Conservation (phyloP, 371 early-diverging fungal genomes). For the Thermomucor indicae-seudaticae region DNA sequence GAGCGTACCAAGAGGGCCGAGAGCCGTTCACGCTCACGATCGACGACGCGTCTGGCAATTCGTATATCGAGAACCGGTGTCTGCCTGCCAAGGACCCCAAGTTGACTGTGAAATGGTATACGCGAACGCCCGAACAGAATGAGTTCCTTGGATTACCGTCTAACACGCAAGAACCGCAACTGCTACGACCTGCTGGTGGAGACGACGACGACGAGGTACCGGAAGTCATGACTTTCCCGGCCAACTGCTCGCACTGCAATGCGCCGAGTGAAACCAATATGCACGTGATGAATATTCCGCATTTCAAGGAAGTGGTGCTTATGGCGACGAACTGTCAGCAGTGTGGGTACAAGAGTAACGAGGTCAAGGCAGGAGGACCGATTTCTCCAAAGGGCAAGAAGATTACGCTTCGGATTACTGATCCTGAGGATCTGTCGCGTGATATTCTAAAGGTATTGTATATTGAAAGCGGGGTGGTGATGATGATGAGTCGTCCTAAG, state of each 20-base stretch:
- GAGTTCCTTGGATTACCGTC: conserved; percentile 69
- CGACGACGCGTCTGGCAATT: conserved; percentile 93
- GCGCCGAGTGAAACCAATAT: conserved; percentile 85
- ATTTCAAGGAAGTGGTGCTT: conserved; percentile 94
- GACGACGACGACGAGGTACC: conserved; percentile 55
- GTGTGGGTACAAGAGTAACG: conserved; percentile 95
- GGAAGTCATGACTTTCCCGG: conserved; percentile 74
- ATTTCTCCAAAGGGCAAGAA: conserved; percentile 75
- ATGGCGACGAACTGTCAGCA: conserved; percentile 92
- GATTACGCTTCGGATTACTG: conserved; percentile 77
- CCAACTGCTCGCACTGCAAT: conserved; percentile 86
- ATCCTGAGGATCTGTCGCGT: conserved; percentile 84
- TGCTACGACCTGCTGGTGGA: conserved; percentile 16
- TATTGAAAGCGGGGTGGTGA: background rate
- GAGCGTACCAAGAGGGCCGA: conserved; percentile 49
- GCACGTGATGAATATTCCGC: conserved; percentile 90
- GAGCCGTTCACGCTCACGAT: conserved; percentile 70
- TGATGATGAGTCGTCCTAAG: background rate
- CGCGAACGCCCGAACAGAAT: conserved; percentile 77
- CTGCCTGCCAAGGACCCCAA: conserved; percentile 77
- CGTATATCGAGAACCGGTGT: conserved; percentile 79
- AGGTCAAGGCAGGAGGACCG: conserved; percentile 93
- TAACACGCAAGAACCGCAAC: conserved; percentile 29
- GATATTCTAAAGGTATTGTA: conserved; percentile 81
- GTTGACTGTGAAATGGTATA: conserved; percentile 60